Percentiles rank a stretch among this genome's conserved stretches.
Conservation (phyloP, 2,329 filamentous ascomycete species). For the Apiospora marii region DNA sequence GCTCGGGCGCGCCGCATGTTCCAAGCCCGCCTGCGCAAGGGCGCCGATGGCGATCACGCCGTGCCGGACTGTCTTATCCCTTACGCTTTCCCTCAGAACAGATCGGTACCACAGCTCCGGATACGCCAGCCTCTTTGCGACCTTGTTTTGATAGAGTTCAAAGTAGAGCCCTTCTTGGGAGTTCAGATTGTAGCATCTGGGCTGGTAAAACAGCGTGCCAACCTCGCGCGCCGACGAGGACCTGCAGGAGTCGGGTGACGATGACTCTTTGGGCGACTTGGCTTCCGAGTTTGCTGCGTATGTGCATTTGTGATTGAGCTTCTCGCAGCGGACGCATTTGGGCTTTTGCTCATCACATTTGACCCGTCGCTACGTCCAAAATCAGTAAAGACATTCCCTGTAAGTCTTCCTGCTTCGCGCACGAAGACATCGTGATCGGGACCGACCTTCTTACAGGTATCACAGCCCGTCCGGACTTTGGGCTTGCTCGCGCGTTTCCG, state of each 20-base stretch:
- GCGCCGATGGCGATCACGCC: constrained; percentile 22
- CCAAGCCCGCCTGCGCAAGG: constrained; percentile 11
- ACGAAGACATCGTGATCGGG: not conserved
- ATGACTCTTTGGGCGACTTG: constrained; percentile 10
- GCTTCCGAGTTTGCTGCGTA: not conserved
- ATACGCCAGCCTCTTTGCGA: constrained; percentile 12
- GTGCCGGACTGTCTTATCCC: constrained; percentile 19
- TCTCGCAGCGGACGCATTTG: constrained; percentile 20
- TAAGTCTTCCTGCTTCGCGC: not conserved
- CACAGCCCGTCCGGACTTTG: constrained; percentile 24
- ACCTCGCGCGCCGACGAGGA: not conserved
- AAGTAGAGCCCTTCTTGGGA: constrained; percentile 18
- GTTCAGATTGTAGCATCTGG: constrained; percentile 17
- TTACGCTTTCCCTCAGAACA: constrained; percentile 18
- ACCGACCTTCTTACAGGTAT: constrained; percentile 24
- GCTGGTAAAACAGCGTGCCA: constrained; percentile 12
- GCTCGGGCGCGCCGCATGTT: not conserved
- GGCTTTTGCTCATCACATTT: constrained; percentile 24
- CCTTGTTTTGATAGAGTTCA: not conserved
- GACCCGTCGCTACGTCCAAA: constrained; percentile 18
- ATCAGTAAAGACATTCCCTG: not conserved
- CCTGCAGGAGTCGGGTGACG: not conserved
- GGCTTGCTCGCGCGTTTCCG: constrained; percentile 24
- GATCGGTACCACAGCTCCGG: constrained; percentile 22
- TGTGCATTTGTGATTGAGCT: constrained; percentile 10